Evolutionary conservation across 257 asterid genomes (phyloP).

Genomic region (Haberlea rhodopensis): DNA sequence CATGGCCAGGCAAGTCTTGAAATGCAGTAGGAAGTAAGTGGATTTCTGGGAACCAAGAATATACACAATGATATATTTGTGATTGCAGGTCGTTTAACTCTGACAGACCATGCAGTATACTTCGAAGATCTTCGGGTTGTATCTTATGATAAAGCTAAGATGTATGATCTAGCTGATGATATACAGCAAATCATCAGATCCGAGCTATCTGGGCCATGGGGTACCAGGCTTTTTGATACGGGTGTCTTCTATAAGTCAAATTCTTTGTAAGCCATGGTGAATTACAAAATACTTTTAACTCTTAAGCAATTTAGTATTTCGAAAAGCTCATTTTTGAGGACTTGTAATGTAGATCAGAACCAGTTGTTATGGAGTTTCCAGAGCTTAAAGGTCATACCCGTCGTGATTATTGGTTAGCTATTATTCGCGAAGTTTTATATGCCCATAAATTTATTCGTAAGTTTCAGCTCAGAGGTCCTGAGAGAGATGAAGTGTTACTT

Average conservation of each 20-base stretch:
- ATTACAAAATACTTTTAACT: neutral
- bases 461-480: slow-evolving; percentile 59
- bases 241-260: slow-evolving; percentile 81
- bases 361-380: slow-evolving; percentile 91
- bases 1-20: slow-evolving; percentile 80
- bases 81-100: slow-evolving; percentile 76
- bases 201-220: slow-evolving; percentile 98
- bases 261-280: slow-evolving; percentile 58
- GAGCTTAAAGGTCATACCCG: slow-evolving; percentile 96
- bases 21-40: slow-evolving; percentile 13
- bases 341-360: slow-evolving; percentile 67
- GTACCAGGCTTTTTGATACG: slow-evolving; percentile 90
- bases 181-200: slow-evolving; percentile 87
- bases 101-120: slow-evolving; percentile 93
- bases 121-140: slow-evolving; percentile 91
- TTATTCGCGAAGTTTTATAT: slow-evolving; percentile 81
- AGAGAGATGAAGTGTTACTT: slow-evolving; percentile 73
- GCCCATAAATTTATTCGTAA: slow-evolving; percentile 67
- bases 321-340: slow-evolving; percentile 33
- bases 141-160: slow-evolving; percentile 87
- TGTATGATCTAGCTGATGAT: slow-evolving; percentile 81
- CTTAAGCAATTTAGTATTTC: slow-evolving; percentile 3
- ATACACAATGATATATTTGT: slow-evolving; percentile 24
- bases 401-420: slow-evolving; percentile 92
- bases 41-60: slow-evolving; percentile 3